phyloP scores from a whole-genome alignment of 495 filamentous ascomycete genomes.

The Hyaloscypha hepaticicola region DNA sequence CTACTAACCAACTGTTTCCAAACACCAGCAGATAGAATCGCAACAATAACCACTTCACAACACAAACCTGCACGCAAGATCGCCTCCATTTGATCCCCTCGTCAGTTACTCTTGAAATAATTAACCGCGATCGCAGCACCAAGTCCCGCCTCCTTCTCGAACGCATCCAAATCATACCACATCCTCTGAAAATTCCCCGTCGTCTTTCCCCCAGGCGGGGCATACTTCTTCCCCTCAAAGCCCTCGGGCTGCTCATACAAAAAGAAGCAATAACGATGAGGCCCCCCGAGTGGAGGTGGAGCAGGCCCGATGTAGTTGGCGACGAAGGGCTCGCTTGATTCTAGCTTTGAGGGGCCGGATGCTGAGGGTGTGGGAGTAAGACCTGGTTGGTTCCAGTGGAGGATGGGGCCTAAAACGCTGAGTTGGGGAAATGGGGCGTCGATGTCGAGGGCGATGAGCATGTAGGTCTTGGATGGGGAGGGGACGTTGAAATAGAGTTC shows the following conservation, averaged over 20 bases:
- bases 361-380: conserved; percentile 32
- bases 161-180: background rate
- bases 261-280: conserved; percentile 58
- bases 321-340: background rate
- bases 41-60: too few relatives aligned
- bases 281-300: conserved; percentile 49
- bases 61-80: too few relatives aligned
- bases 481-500: conserved; percentile 1
- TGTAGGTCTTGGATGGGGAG: conserved; percentile 34
- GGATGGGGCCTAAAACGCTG: conserved; percentile 48
- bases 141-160: too few relatives aligned
- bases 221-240: conserved; percentile 40
- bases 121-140: too few relatives aligned
- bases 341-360: conserved; percentile 14
- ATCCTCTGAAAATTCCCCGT: background rate
- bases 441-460: conserved; percentile 49
- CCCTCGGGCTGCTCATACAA: conserved; percentile 55
- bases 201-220: background rate
- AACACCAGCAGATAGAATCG: too few relatives aligned
- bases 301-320: conserved; percentile 46
- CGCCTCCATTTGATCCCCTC: too few relatives aligned
- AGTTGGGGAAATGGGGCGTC: conserved; percentile 54
- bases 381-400: conserved; percentile 47
- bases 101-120: too few relatives aligned
- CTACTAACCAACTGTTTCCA: too few relatives aligned